Conservation (phyloP, 306 rosid genomes). For the Phaseolus lunatus region DNA sequence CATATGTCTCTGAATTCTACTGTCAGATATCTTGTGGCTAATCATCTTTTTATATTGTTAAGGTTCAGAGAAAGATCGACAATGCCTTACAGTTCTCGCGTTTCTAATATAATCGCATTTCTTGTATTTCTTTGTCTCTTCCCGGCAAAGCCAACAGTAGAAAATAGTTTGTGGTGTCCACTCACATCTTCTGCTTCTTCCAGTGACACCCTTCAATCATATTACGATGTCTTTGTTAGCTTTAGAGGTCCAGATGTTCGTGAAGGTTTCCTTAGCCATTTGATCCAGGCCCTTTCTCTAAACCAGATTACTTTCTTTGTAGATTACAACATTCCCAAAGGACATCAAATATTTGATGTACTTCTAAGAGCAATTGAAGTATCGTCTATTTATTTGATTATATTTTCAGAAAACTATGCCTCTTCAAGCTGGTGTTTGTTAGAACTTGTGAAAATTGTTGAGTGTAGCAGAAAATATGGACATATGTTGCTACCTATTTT, state of each 20-base stretch:
- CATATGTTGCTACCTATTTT: constrained; percentile 23
- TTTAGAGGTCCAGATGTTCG: constrained; percentile 31
- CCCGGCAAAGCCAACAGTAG: no score
- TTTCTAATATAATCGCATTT: no score
- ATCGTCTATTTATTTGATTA: constrained; percentile 4
- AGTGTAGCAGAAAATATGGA: constrained; percentile 1
- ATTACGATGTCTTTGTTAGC: constrained; percentile 37
- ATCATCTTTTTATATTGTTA: no score
- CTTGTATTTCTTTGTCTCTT: no score
- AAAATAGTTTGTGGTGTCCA: no score
- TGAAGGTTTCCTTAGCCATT: neutral
- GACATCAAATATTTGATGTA: neutral
- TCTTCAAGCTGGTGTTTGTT: constrained; percentile 28
- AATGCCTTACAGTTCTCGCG: no score
- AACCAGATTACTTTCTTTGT: neutral
- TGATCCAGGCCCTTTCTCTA: neutral
- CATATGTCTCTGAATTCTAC: no score
- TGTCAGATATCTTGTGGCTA: no score
- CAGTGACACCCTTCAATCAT: neutral
- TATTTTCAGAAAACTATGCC: constrained; percentile 39
- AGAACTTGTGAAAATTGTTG: constrained; percentile 37
- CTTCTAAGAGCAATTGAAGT: constrained; percentile 24
- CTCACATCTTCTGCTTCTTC: neutral
- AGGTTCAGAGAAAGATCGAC: no score
- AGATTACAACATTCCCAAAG: neutral